These are phyloP conservation scores for Gossypium mustelinum DNA, from an alignment of 345 rosid species.

Conservation along the genomic window DNA sequence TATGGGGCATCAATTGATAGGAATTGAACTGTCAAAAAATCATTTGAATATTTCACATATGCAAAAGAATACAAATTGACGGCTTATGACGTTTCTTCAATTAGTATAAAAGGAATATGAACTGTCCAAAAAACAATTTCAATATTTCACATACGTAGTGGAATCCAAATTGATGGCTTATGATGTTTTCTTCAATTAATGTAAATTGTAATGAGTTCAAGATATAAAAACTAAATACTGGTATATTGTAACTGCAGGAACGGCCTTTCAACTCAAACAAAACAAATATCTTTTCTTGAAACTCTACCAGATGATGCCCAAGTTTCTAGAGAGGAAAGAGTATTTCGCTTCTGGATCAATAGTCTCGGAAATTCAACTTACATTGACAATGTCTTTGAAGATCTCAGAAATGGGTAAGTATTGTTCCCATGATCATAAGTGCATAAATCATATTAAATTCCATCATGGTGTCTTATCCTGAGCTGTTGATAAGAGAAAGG, in stretches of 20 bases:
- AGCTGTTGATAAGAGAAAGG: not conserved
- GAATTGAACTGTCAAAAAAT: not conserved
- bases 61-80: not conserved
- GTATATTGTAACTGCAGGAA: slow-evolving; percentile 54
- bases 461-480: not conserved
- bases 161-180: not conserved
- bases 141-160: not conserved
- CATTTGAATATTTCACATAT: not conserved
- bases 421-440: not conserved
- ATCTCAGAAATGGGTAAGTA: slow-evolving; percentile 91
- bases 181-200: not conserved
- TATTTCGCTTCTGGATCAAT: slow-evolving; percentile 96
- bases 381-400: slow-evolving; percentile 89
- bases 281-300: slow-evolving; percentile 81
- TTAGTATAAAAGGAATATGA: not conserved
- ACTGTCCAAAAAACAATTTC: not conserved
- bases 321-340: slow-evolving; percentile 89
- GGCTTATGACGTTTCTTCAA: not conserved
- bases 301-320: slow-evolving; percentile 72
- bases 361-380: slow-evolving; percentile 75
- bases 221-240: slow-evolving; percentile 4
- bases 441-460: not conserved
- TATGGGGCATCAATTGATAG: not conserved
- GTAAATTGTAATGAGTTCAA: slow-evolving; percentile 1
- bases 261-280: slow-evolving; percentile 44